Conservation (phyloP, 2,329 filamentous ascomycete species). For the Calycina herbarum region DNA sequence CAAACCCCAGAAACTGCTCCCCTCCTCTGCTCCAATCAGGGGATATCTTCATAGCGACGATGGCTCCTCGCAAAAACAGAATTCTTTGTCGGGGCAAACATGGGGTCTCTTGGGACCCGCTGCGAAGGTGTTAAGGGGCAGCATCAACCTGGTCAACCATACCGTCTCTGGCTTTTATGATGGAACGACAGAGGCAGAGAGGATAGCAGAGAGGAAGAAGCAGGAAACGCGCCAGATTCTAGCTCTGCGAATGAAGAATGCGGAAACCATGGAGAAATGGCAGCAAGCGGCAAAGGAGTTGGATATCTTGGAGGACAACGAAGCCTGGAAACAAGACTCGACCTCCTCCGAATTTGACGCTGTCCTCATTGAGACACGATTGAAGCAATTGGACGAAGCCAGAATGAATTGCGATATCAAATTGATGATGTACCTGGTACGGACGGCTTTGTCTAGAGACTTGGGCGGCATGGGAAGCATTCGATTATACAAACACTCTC, state of each 20-base stretch:
- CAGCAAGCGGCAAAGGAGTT: constrained; percentile 72
- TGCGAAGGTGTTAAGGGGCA: constrained; percentile 28
- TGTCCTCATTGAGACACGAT: constrained; percentile 65
- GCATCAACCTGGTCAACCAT: constrained; percentile 31
- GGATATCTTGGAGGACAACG: constrained; percentile 76
- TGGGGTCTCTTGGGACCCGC: constrained; percentile 32
- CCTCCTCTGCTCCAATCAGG: constrained; percentile 21
- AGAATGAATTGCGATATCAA: constrained; percentile 69
- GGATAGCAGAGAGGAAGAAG: constrained; percentile 46
- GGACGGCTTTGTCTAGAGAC: constrained; percentile 77
- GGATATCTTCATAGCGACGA: constrained; percentile 23
- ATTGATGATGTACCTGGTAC: constrained; percentile 76
- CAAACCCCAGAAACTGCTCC: constrained; percentile 17
- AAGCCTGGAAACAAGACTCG: constrained; percentile 74
- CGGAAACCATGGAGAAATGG: constrained; percentile 72
- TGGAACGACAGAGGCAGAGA: constrained; percentile 44
- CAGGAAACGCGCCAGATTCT: constrained; percentile 64
- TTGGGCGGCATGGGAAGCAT: constrained; percentile 84
- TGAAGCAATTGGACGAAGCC: constrained; percentile 73
- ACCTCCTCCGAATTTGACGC: constrained; percentile 57
- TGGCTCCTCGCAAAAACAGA: constrained; percentile 12
- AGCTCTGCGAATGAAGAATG: constrained; percentile 64
- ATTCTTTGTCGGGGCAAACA: constrained; percentile 17
- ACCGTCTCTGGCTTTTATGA: constrained; percentile 31
- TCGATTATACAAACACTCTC: constrained; percentile 78